A percentile compares a stretch with the other conserved stretches of the same genome.
These are phyloP conservation scores for Epichloe brachyelytri DNA, from an alignment of 2,329 filamentous ascomycete genomes.

Conservation along the genomic window DNA sequence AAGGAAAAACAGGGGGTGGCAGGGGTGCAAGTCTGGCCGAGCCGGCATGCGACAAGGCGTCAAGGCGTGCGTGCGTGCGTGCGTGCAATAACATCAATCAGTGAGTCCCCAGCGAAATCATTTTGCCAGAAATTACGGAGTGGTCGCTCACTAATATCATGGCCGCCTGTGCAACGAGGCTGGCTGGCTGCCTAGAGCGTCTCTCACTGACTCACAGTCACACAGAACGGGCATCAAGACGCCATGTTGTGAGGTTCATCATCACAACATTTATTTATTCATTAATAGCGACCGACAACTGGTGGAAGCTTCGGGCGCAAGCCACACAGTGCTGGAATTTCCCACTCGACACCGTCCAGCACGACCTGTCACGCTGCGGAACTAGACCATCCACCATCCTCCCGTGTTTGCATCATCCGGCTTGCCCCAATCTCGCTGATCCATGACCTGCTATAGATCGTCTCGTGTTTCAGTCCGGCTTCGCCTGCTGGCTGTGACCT, in stretches of 20 bases:
- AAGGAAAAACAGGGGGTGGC: neutral
- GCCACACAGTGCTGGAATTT: no score
- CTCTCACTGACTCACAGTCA: neutral
- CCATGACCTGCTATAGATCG: neutral
- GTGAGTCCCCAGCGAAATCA: neutral
- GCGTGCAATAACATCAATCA: neutral
- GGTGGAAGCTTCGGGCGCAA: no score
- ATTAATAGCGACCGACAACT: no score
- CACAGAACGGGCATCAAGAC: neutral
- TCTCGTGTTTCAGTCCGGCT: neutral
- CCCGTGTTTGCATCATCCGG: neutral
- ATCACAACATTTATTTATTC: no score
- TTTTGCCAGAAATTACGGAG: no score
- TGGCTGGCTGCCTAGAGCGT: neutral
- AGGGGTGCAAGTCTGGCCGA: constrained; percentile 6
- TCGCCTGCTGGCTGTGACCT: neutral
- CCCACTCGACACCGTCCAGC: no score
- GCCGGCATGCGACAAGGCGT: constrained; percentile 14
- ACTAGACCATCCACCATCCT: neutral
- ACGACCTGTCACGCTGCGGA: no score
- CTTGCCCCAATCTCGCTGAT: neutral
- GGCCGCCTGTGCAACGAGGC: neutral
- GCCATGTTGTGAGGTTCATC: no score
- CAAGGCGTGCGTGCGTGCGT: no score
- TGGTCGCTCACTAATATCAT: neutral